phyloP scores from a whole-genome alignment of 345 rosid species.

The thale cress (Arabidopsis thaliana) region DNA sequence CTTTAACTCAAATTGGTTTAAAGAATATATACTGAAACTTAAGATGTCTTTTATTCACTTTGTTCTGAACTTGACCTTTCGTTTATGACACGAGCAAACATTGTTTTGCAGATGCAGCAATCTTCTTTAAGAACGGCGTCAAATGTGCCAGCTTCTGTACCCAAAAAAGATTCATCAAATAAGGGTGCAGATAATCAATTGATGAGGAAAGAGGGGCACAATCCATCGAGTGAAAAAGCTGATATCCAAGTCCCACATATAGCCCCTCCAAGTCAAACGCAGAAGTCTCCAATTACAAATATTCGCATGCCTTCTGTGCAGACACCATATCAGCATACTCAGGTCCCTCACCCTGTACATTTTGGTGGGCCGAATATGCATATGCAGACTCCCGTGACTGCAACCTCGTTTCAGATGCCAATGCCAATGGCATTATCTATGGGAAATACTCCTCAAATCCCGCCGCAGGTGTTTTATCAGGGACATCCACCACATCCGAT shows the following conservation, averaged over 20 bases:
- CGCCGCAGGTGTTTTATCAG: conserved; percentile 69
- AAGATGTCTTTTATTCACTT: conserved; percentile 10
- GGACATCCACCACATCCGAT: conserved; percentile 66
- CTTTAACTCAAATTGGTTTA: background rate
- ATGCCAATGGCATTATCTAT: conserved; percentile 68
- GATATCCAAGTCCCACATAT: conserved; percentile 61
- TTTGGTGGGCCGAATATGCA: conserved; percentile 74
- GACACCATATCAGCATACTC: conserved; percentile 73
- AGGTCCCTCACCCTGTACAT: conserved; percentile 59
- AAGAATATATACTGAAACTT: conserved; percentile 8
- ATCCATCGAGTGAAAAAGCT: conserved; percentile 54
- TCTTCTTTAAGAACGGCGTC: conserved; percentile 58
- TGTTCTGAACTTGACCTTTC: conserved; percentile 6
- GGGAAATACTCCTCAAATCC: conserved; percentile 74
- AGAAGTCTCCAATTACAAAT: conserved; percentile 59
- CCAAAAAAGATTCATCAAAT: conserved; percentile 59
- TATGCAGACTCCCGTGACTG: conserved; percentile 72
- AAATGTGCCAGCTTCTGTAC: conserved; percentile 58
- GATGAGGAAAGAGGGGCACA: conserved; percentile 53
- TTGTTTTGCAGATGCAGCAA: conserved; percentile 72
- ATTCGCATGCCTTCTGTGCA: conserved; percentile 71
- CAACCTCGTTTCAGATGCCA: conserved; percentile 72
- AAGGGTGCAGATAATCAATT: conserved; percentile 61
- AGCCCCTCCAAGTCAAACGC: conserved; percentile 55
- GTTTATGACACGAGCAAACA: conserved; percentile 25